Base-by-base conservation (phyloP, 2,329 filamentous ascomycete species). In the Xylaria arbuscula region DNA sequence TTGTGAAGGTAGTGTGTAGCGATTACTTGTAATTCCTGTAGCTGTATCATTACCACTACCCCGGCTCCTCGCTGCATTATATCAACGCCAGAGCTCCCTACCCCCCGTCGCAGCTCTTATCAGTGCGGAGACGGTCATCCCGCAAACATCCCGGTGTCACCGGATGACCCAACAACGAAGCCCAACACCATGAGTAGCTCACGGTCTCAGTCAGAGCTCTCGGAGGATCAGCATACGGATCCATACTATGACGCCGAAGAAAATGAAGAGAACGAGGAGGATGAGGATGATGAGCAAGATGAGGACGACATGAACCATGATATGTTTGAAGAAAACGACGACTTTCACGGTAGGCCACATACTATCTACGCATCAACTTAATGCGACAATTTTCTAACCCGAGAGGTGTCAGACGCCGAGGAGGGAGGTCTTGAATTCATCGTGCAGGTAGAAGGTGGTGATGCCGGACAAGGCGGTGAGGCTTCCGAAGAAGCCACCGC, bases 391-490 rank as follows among this genome's bases (percentile, higher is more conserved):
- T 5, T 11, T 17, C 73, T 75, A 28, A 78, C 53, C 51, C 36
- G 19, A 58, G 45, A 24, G 40, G 51, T 40, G 22, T 19, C 55
- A 78, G 75, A 77, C 65, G 75, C 73, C 22, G 75, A 76, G 60
- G 76, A 77, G n/a, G 75, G 73, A 32, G 70, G 74, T 13, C 32
- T 77, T 45, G 71, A 75, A 15, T 73, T 77, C 40, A 56, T 77
- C 4, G 75, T 80, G 19, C 74, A 80, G 32, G 71, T 79, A 22
- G 74, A 76, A 53, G 74, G 76, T 60, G 76, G 75, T 13, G 76
- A 79, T 56, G 76, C 78, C 22, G 74, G 73, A 32, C 69, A 71
- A 24, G 72, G 71, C 38, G 72, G 60, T 32, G 73, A 74, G 40
- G 73, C 57, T 36, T 64, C 69, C 1, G 62, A 70, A 48, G 59